A percentile compares a stretch with the other conserved stretches of the same genome.
These are phyloP conservation scores for Globisporangium middletonii DNA, from an alignment of 352 stramenopile genomes.

Conservation along the genomic window DNA sequence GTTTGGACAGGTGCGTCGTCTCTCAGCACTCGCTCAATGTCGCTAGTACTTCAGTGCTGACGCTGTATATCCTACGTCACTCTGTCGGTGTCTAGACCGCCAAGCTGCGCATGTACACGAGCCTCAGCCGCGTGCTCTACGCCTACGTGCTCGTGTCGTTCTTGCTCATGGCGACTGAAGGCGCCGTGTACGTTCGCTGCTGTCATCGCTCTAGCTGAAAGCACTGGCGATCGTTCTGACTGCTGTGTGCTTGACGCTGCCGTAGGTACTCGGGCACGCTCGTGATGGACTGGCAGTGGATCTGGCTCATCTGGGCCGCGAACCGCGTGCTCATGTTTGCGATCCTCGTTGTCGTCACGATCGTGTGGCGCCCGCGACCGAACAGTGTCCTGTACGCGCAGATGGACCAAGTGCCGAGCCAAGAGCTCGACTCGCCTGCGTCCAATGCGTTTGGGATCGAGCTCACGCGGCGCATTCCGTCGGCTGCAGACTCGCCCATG, in stretches of 20 bases:
- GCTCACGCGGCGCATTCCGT: constrained; percentile 50
- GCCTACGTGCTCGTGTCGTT: constrained; percentile 67
- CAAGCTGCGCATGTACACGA: constrained; percentile 75
- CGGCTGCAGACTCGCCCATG: constrained; percentile 35
- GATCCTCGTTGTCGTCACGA: constrained; percentile 55
- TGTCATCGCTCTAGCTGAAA: not conserved
- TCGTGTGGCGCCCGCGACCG: constrained; percentile 67
- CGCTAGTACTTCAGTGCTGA: not conserved
- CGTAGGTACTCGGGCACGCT: constrained; percentile 67
- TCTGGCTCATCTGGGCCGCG: constrained; percentile 76
- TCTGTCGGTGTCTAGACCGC: constrained; percentile 31
- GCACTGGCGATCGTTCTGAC: not conserved
- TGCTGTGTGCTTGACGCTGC: not conserved
- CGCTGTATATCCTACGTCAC: not conserved
- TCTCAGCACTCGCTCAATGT: too few relatives aligned
- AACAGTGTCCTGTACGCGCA: constrained; percentile 64
- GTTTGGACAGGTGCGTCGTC: constrained; percentile 55
- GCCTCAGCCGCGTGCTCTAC: constrained; percentile 46
- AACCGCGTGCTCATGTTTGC: constrained; percentile 68
- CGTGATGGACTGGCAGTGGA: constrained; percentile 55
- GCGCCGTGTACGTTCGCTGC: constrained; percentile 57
- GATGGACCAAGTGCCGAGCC: constrained; percentile 76
- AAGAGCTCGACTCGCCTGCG: constrained; percentile 43
- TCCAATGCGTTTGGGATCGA: constrained; percentile 47
- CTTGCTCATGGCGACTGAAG: constrained; percentile 68